Evolutionary conservation across 495 filamentous ascomycete genomes (phyloP), one percentile per base, ranked within the genome.

Genomic region (Daldinia grandis): DNA sequence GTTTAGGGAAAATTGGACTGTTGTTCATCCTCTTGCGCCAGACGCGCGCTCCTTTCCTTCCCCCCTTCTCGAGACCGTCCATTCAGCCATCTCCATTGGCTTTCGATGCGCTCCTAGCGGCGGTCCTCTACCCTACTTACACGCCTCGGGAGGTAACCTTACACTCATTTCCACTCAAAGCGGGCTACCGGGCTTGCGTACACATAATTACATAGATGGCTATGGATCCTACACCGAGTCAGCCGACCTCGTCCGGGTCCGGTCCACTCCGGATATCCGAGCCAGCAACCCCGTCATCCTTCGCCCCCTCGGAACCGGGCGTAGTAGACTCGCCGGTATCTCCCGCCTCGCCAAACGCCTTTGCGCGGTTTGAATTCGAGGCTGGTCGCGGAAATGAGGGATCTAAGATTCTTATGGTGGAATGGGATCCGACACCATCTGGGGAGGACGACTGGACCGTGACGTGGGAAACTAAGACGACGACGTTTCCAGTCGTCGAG

Each of bases 291-390:
- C 14, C 19, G 28, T 47, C 59, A 19, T 55, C 68, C 30, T 62
- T 51, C 31, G 62, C 57, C 24, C 49, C 62, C 59, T 21, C 27
- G 27, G 68, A 68, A 37, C 4, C 28, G 15, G 61, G 67, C 37
- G 76, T 78, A 19, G 72, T 82, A 35, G 81, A 80, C 51, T 82
- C 82, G 25, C 78, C 80, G 7, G 76, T 76, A 24, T 80, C 80
- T 25, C 80, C 81, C 1, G 78, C 81, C 19, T 82, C 81, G 10
- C 66, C 75, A 9, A 59, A 73, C 40, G 62, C 70, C 51, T 81
- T 93, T 14, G 91, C 91, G n/a, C 89, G 92, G 21, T 96, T 94
- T 78, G 93, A 95, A 75, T 93, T 94, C 72, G 91, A 94, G 76
- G 82, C 89, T 4, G 91, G 90, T 44, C 87, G 87, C 69, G 90